These are phyloP conservation scores for Eragrostis curvula DNA, from an alignment of 176 grass and related monocot species.

Conservation along the genomic window DNA sequence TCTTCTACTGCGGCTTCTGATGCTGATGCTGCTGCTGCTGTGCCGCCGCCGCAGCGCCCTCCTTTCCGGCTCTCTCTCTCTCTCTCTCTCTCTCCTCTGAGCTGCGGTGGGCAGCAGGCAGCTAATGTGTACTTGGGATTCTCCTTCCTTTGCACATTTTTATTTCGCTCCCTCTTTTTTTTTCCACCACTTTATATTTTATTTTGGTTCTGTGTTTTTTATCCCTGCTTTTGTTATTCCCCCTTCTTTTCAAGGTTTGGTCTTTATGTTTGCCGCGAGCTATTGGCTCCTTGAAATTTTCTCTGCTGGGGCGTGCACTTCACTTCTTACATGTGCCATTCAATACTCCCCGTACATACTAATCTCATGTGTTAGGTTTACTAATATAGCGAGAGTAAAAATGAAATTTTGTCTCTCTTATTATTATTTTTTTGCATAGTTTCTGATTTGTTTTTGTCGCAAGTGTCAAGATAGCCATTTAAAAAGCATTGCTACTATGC, in stretches of 20 bases:
- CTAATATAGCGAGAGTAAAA: not conserved
- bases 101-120: not conserved
- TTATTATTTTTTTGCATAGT: not conserved
- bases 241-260: not conserved
- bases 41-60: not conserved
- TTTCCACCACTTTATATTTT: not conserved
- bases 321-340: not conserved
- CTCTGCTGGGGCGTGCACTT: not conserved
- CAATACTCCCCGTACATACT: not conserved
- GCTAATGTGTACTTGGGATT: constrained; percentile 36
- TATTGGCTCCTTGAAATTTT: not conserved
- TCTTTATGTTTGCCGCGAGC: not conserved
- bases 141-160: constrained; percentile 2
- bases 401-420: not conserved
- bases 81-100: not conserved
- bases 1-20: constrained; percentile 25
- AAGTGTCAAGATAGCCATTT: no score
- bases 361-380: not conserved
- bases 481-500: no score
- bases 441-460: not conserved
- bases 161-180: not conserved
- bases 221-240: not conserved
- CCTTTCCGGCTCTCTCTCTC: not conserved
- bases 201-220: constrained; percentile 11
- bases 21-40: not conserved